Evolutionary conservation across 2,329 filamentous ascomycete genomes (phyloP).

Genomic region (Colletotrichum sp.): DNA sequence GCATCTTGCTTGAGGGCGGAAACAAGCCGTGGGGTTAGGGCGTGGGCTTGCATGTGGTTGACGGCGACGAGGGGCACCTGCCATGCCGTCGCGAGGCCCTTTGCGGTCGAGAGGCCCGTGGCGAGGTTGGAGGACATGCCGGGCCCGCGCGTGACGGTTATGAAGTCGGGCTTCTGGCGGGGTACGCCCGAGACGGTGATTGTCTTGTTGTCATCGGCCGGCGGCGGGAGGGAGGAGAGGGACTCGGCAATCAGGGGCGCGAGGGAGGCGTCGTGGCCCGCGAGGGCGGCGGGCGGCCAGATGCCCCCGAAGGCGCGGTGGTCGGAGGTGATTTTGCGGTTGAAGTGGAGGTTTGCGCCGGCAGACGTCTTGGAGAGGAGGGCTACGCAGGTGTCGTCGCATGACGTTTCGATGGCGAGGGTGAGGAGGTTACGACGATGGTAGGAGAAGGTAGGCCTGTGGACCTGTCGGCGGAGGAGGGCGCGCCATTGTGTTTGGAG

Average conservation of each 20-base stretch:
- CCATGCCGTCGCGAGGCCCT: constrained; percentile 87
- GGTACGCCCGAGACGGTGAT: constrained; percentile 7
- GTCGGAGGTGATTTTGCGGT: constrained; percentile 82
- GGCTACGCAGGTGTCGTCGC: constrained; percentile 93
- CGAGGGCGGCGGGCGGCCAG: constrained; percentile 76
- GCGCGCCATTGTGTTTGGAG: not conserved
- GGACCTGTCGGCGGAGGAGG: not conserved
- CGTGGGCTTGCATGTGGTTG: constrained; percentile 98
- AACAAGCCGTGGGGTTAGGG: constrained; percentile 83
- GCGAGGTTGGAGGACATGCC: constrained; percentile 84
- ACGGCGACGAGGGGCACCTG: constrained; percentile 82
- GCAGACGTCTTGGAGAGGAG: constrained; percentile 66
- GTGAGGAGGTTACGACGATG: constrained; percentile 48
- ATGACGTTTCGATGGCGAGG: constrained; percentile 83
- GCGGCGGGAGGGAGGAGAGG: constrained; percentile 54
- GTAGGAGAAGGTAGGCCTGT: not conserved
- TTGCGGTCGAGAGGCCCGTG: constrained; percentile 82
- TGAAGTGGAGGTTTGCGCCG: constrained; percentile 71
- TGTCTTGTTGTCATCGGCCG: constrained; percentile 17
- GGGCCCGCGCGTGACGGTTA: constrained; percentile 89
- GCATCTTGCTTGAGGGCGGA: constrained; percentile 56
- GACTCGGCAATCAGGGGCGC: constrained; percentile 72
- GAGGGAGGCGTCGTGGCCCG: constrained; percentile 76
- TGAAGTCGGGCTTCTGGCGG: constrained; percentile 71
- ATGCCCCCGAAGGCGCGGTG: constrained; percentile 79